Evolutionary conservation across 2,329 filamentous ascomycete species (phyloP).

Genomic region (Sphaerulina vaccinii): DNA sequence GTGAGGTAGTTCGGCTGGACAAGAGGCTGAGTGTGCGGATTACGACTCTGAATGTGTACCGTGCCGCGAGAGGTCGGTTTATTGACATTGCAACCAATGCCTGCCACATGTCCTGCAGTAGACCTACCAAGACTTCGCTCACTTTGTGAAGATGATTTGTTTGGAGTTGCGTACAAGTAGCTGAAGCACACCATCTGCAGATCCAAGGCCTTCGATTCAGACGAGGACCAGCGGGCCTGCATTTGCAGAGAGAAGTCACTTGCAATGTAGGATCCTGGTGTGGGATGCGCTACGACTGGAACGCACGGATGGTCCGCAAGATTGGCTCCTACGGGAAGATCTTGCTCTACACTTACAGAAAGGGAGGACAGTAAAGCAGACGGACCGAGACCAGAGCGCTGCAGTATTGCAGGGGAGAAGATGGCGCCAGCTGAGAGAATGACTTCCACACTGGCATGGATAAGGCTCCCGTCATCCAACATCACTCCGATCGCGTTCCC

Average conservation of each 20-base stretch:
- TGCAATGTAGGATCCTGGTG: slow-evolving; percentile 4
- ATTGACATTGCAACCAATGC: slow-evolving; percentile 12
- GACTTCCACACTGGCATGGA: slow-evolving; percentile 45
- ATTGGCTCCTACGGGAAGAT: slow-evolving; percentile 23
- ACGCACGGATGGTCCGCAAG: slow-evolving; percentile 40
- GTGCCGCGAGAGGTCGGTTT: slow-evolving; percentile 6
- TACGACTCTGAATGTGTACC: slow-evolving; percentile 3
- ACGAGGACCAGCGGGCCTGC: slow-evolving; percentile 14
- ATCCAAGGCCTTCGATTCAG: background rate
- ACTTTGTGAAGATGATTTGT: background rate
- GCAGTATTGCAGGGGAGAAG: slow-evolving; percentile 39
- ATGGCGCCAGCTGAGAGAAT: slow-evolving; percentile 48
- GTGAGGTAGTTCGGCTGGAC: slow-evolving; percentile 8
- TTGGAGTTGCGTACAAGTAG: slow-evolving; percentile 6
- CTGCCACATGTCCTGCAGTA: slow-evolving; percentile 5
- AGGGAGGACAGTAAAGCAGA: slow-evolving; percentile 19
- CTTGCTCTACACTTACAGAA: slow-evolving; percentile 27
- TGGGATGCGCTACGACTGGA: slow-evolving; percentile 4
- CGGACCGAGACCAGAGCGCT: slow-evolving; percentile 41
- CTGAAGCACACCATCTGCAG: slow-evolving; percentile 13
- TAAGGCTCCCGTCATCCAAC: background rate
- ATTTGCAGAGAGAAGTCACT: slow-evolving; percentile 14
- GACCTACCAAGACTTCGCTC: slow-evolving; percentile 4
- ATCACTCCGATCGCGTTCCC: slow-evolving; percentile 4
- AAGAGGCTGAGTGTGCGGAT: slow-evolving; percentile 3